Evolutionary conservation across 2,329 filamentous ascomycete genomes (phyloP), one percentile per base, ranked within the genome.

Genomic region (Leptodontidium sp.): DNA sequence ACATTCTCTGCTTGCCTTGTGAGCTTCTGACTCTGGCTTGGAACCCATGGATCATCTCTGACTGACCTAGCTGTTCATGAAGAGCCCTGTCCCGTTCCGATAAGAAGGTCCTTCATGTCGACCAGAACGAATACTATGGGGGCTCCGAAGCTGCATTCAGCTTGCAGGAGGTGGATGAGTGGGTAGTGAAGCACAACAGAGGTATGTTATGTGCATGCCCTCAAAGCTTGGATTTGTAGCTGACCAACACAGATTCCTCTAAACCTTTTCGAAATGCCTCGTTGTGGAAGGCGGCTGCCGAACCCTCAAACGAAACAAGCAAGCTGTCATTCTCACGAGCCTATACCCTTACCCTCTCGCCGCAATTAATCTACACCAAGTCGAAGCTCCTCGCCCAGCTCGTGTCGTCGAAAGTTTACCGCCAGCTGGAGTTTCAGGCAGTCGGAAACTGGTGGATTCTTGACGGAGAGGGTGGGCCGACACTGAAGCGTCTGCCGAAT

Each of bases 381-480:
- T 97, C 94, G 2, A 85, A 88, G 72, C 85, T 98, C 43, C 84
- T 98, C 5, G 87, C 89, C 9, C 87, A 90, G 75, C 87, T 98
- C 17, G 93, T 98, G n/a, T 93, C 94, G 1, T 97, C 95, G 7
- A 91, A 90, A 74, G 91, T 94, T 14, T 95, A 95, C 77, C 88
- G 91, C 26, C 94, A 98, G 81, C 87, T 99, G 58, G 95, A 98
- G 78, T 98, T 98, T 75, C 88, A 96, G 70, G 93, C 95, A 35
- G 93, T 98, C 32, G 95, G 95, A 32, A 95, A 92, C 67, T 98
- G 95, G 88, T 98, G 92, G 86, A 88, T 98, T 66, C 90, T 90
- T 77, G 71, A 75, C 26, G 62, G 29, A 57, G 47, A 70, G 52
- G 50, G 66, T 65, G 38, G 75, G 17, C 74, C 73, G 32, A 75